These are phyloP conservation scores for Lathyrus aphaca DNA, from an alignment of 306 rosid species.

Conservation along the genomic window DNA sequence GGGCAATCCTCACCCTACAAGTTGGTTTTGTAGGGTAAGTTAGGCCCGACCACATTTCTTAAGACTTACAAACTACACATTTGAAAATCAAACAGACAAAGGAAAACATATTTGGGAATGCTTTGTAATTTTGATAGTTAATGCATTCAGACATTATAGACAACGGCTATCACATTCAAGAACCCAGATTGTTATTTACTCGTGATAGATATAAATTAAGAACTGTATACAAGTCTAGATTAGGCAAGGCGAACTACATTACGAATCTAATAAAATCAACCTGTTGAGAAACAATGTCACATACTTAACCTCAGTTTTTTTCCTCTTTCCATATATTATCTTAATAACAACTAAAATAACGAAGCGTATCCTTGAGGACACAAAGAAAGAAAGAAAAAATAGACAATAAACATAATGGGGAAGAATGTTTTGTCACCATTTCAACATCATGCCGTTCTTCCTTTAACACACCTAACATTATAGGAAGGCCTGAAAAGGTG, in stretches of 20 bases:
- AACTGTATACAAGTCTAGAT: conserved; percentile 4
- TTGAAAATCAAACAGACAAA: too few species aligned
- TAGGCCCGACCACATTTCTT: too few species aligned
- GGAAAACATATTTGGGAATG: too few species aligned
- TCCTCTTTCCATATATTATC: not conserved
- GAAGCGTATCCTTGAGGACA: conserved; percentile 27
- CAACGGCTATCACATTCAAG: too few species aligned
- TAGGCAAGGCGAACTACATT: not conserved
- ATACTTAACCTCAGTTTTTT: conserved; percentile 12
- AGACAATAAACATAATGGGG: conserved; percentile 21
- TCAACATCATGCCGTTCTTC: conserved; percentile 95
- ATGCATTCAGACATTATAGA: too few species aligned
- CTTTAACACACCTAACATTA: conserved; percentile 69
- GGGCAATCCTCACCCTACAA: too few species aligned
- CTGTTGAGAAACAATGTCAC: conserved; percentile 4
- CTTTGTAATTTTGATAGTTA: too few species aligned
- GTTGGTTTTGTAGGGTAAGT: too few species aligned
- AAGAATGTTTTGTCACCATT: conserved; percentile 63
- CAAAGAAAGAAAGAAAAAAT: not conserved
- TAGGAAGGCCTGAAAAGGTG: conserved; percentile 75
- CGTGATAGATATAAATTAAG: not conserved
- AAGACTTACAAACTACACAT: too few species aligned
- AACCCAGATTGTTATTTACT: too few species aligned
- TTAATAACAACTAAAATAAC: not conserved
- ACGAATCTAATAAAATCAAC: conserved; percentile 15